phyloP scores from a whole-genome alignment of 1,284 basidiomycete species.

The Fomitopsis schrenkii region DNA sequence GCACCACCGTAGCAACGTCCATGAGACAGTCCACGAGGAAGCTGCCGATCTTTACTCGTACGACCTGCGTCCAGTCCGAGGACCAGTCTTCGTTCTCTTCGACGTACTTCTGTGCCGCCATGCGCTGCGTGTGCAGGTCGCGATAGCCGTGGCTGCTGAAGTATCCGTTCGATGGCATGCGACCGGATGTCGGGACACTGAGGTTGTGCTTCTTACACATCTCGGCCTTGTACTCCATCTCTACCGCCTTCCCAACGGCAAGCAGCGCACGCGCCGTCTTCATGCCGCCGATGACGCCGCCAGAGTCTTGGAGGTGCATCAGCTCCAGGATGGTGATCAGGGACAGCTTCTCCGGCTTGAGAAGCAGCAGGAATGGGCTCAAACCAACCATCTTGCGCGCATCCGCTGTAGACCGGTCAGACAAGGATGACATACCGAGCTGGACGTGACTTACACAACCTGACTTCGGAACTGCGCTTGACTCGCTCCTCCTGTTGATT shows the following conservation, averaged over 20 bases:
- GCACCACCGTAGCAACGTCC: slow-evolving; percentile 77
- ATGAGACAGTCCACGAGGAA: slow-evolving; percentile 84
- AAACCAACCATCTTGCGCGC: slow-evolving; percentile 23
- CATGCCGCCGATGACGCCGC: slow-evolving; percentile 83
- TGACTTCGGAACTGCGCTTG: slow-evolving; percentile 6
- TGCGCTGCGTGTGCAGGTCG: slow-evolving; percentile 52
- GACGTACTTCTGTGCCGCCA: slow-evolving; percentile 63
- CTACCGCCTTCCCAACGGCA: slow-evolving; percentile 82
- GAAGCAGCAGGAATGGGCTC: slow-evolving; percentile 69
- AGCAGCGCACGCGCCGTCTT: slow-evolving; percentile 86
- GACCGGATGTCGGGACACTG: slow-evolving; percentile 38
- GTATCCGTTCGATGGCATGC: slow-evolving; percentile 39
- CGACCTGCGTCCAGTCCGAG: slow-evolving; percentile 76
- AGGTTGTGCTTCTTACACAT: slow-evolving; percentile 71
- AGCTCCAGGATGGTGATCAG: slow-evolving; percentile 89
- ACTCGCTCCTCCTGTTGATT: slow-evolving; percentile 33
- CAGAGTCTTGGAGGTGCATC: slow-evolving; percentile 79
- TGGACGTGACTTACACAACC: neutral
- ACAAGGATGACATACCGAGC: neutral
- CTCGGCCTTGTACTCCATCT: slow-evolving; percentile 85
- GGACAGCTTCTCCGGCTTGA: slow-evolving; percentile 79
- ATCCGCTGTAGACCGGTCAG: neutral
- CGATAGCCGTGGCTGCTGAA: slow-evolving; percentile 57
- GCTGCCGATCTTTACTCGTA: slow-evolving; percentile 79
- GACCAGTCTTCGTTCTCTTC: slow-evolving; percentile 68